phyloP scores from a whole-genome alignment of 2,329 filamentous ascomycete species.

The Colletotrichum sansevieriae region DNA sequence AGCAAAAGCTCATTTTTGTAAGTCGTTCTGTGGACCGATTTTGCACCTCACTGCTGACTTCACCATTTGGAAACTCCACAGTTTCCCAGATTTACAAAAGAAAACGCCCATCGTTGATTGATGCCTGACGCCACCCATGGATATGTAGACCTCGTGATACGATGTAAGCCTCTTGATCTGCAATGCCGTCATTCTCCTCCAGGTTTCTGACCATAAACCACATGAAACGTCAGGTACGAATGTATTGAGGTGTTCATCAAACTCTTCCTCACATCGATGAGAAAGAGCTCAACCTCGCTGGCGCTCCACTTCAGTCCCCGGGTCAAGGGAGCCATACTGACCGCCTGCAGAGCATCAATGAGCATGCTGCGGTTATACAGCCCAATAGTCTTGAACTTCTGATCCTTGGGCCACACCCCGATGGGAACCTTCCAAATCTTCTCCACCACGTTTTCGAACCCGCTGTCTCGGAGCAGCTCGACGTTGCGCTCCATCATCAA shows the following conservation, averaged over 20 bases:
- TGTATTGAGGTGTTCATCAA: conserved; percentile 61
- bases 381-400: conserved; percentile 40
- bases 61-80: no score
- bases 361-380: conserved; percentile 44
- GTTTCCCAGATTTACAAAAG: no score
- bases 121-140: no score
- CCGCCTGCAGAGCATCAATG: conserved; percentile 30
- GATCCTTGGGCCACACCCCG: conserved; percentile 43
- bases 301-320: conserved; percentile 55
- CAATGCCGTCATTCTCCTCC: not conserved
- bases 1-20: no score
- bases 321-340: conserved; percentile 55
- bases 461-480: conserved; percentile 58
- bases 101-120: no score
- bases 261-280: conserved; percentile 63
- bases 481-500: conserved; percentile 65
- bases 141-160: no score
- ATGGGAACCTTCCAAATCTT: conserved; percentile 44
- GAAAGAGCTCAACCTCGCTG: conserved; percentile 53
- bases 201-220: conserved; percentile 66
- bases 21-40: no score
- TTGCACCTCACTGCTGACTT: no score
- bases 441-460: conserved; percentile 44
- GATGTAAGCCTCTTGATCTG: no score
- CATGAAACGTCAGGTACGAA: conserved; percentile 62